Base-by-base conservation (phyloP, 1,284 basidiomycete species). In the Ceratobasidium sp. region DNA sequence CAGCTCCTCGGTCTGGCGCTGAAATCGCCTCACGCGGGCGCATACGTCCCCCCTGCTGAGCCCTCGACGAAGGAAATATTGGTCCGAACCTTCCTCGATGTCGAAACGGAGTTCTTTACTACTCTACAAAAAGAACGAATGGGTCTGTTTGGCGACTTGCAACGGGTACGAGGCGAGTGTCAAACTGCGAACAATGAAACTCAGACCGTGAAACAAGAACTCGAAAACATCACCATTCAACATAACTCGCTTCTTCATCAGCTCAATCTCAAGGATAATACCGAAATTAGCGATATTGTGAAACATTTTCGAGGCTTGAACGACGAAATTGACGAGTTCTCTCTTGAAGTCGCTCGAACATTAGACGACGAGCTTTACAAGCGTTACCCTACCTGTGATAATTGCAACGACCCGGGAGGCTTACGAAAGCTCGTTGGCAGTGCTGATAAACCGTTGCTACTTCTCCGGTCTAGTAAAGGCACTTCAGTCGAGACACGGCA, bases 271-370 rank as follows among this genome's bases (percentile, higher is more conserved):
- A 40, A n/a, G 15, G 64, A 66, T n/a, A 66, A 66, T n/a, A 66
- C 40, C 42, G 64, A 66, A 49, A n/a, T 66, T 26, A 66, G 64
- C 64, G 42, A 49, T 5, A 44, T 66, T 7, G 42, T 46, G 3
- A 20, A 46, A 5, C n/a, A 66, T 6, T 66, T 66, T 28, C 18
- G 44, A 10, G 7, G 44, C 13, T 18, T 66, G 12, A 66, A 66
- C n/a, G 42, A 46, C 33, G 44, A 66, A 9, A 66, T 66, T 42
- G 64, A 66, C 39, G 26, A 39, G 42, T 10, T 66, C 13, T 66
- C 64, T 3, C 42, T 66, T n/a, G 40, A 46, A 6, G 10, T 66
- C n/a, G 44, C 42, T 46, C 40, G 42, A n/a, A 12, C 18, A 5
- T 12, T 66, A 0, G 18, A 40, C 0, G n/a, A 23, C 6, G n/a